Evolutionary conservation across 441 rosid species (phyloP).

Genomic region (Gossypium laxum): DNA sequence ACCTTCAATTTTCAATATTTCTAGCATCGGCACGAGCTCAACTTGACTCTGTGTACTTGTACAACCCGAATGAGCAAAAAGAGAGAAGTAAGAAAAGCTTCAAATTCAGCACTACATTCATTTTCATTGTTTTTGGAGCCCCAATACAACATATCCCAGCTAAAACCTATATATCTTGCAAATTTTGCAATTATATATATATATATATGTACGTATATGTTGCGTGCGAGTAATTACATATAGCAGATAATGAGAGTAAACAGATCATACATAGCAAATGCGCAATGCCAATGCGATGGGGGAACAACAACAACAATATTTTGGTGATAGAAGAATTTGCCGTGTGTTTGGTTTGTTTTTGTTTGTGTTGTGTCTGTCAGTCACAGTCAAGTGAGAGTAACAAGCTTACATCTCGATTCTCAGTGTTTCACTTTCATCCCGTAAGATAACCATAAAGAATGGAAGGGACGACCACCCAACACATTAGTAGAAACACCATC

Average conservation of each 20-base stretch:
- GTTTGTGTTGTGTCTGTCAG: neutral
- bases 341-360: neutral
- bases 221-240: neutral
- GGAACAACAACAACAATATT: neutral
- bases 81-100: no score
- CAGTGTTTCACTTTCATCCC: neutral
- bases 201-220: neutral
- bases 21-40: no score
- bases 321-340: neutral
- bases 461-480: slow-evolving; percentile 17
- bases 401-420: slow-evolving; percentile 1
- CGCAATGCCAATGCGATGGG: neutral
- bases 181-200: neutral
- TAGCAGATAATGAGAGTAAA: neutral
- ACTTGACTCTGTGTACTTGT: no score
- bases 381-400: neutral
- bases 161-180: no score
- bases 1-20: no score
- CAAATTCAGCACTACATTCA: no score
- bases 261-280: neutral
- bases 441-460: slow-evolving; percentile 16
- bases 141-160: no score
- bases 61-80: no score
- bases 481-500: slow-evolving; percentile 15
- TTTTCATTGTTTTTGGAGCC: no score